These are phyloP conservation scores for Epichloe scottii DNA, from an alignment of 2,329 filamentous ascomycete genomes.

Conservation along the genomic window DNA sequence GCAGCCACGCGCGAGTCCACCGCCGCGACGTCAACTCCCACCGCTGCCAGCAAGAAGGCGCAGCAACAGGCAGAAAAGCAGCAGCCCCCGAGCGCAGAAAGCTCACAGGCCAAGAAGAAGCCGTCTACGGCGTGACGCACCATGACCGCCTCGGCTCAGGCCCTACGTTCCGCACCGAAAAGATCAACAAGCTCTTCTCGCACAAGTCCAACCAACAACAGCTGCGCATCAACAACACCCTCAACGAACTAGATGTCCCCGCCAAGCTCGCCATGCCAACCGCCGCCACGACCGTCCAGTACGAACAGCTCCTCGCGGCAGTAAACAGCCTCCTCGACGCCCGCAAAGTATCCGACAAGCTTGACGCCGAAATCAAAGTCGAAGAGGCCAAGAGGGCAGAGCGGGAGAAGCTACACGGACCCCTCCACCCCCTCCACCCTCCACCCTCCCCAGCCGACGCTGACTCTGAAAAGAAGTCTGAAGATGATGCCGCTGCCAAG, in stretches of 20 bases:
- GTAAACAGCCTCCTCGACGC: slow-evolving; percentile 60
- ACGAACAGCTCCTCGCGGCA: slow-evolving; percentile 56
- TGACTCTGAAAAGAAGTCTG: neutral
- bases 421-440: neutral
- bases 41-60: slow-evolving; percentile 37
- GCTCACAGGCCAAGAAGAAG: slow-evolving; percentile 63
- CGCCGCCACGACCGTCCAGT: slow-evolving; percentile 54
- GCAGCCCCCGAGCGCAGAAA: slow-evolving; percentile 47
- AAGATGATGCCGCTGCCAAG: neutral
- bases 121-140: slow-evolving; percentile 70
- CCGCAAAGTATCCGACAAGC: slow-evolving; percentile 62
- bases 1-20: slow-evolving; percentile 22
- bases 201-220: slow-evolving; percentile 69
- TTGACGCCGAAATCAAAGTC: slow-evolving; percentile 57
- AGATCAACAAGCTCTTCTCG: slow-evolving; percentile 64
- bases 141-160: slow-evolving; percentile 78
- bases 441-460: neutral
- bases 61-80: slow-evolving; percentile 20
- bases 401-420: slow-evolving; percentile 27
- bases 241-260: slow-evolving; percentile 60
- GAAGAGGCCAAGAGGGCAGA: slow-evolving; percentile 45
- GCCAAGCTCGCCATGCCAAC: slow-evolving; percentile 63
- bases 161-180: slow-evolving; percentile 80
- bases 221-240: slow-evolving; percentile 58
- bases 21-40: slow-evolving; percentile 21